A percentile compares a stretch with the other conserved stretches of the same genome.
Evolutionary conservation across 106 monocot species (phyloP).

Genomic region (Cymbidium sinense): DNA sequence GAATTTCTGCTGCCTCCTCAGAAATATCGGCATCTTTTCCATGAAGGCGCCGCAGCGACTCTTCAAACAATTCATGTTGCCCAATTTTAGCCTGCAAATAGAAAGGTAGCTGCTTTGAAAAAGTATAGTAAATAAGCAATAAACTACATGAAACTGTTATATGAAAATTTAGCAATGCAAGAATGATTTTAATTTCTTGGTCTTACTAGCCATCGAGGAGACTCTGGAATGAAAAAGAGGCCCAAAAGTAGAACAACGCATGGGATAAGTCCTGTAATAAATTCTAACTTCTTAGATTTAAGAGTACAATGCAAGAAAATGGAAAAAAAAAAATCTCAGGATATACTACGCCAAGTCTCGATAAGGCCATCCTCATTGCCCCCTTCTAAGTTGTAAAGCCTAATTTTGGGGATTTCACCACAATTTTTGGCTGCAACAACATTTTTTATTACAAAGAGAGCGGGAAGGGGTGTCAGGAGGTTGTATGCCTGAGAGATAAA

Average conservation of each 20-base stretch:
- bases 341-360: neutral
- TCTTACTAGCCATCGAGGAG: slow-evolving; percentile 86
- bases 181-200: neutral
- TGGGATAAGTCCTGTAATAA: slow-evolving; percentile 46
- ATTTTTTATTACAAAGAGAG: no score
- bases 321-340: neutral
- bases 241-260: slow-evolving; percentile 57
- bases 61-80: slow-evolving; percentile 38
- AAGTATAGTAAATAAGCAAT: neutral
- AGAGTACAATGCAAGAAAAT: neutral
- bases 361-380: neutral
- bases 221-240: slow-evolving; percentile 69
- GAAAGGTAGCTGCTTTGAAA: neutral
- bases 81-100: slow-evolving; percentile 51
- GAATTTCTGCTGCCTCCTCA: slow-evolving; percentile 52
- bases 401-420: no score
- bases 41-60: slow-evolving; percentile 37
- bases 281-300: neutral
- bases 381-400: no score
- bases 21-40: slow-evolving; percentile 63
- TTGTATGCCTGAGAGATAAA: no score
- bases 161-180: neutral
- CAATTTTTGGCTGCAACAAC: no score
- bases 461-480: no score
- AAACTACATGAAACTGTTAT: neutral